Conservation (phyloP, 768 basidiomycete species). For the Russula emetica region DNA sequence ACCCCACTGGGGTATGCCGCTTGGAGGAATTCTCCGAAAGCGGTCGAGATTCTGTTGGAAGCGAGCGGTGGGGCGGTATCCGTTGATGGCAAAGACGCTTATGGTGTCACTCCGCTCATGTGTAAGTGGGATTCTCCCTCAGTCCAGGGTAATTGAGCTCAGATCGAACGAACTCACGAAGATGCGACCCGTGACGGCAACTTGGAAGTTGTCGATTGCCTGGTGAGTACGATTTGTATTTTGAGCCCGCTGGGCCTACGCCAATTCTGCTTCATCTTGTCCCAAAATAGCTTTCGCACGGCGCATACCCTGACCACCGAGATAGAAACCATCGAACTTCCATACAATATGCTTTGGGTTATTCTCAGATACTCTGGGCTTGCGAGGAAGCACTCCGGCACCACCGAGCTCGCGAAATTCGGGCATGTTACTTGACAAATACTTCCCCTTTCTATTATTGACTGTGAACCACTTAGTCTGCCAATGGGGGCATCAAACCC, state of each 20-base stretch:
- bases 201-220: constrained; percentile 57
- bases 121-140: constrained; percentile 47
- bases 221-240: constrained; percentile 45
- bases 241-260: neutral
- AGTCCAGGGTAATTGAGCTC: constrained; percentile 3
- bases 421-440: constrained; percentile 39
- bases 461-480: constrained; percentile 8
- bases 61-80: constrained; percentile 56
- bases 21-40: constrained; percentile 63
- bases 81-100: constrained; percentile 69
- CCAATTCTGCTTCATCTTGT: neutral
- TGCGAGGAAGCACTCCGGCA: constrained; percentile 64
- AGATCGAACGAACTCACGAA: constrained; percentile 33
- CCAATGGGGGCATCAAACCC: constrained; percentile 37
- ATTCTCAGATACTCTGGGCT: constrained; percentile 61
- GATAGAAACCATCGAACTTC: constrained; percentile 70
- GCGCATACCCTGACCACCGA: constrained; percentile 67
- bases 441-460: neutral
- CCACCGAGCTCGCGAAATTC: constrained; percentile 55
- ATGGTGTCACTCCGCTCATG: constrained; percentile 79
- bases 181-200: constrained; percentile 75
- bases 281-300: constrained; percentile 52
- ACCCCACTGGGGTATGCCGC: constrained; percentile 76
- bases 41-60: constrained; percentile 62
- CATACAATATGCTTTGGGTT: constrained; percentile 60